Evolutionary conservation across 805 yeast species (phyloP).

Genomic region (Candida schatavii): DNA sequence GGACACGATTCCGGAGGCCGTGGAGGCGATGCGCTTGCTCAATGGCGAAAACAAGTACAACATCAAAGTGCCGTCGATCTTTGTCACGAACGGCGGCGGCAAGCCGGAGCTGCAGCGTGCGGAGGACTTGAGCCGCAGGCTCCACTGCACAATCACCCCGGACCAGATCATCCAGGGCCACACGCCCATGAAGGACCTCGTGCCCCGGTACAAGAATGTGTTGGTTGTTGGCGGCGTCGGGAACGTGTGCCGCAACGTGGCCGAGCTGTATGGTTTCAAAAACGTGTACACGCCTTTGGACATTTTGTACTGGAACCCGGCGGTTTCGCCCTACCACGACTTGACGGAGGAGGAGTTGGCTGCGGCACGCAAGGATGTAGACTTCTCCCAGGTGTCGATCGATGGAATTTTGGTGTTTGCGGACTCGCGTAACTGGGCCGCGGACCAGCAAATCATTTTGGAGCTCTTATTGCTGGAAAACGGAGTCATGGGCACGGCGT

Average conservation of each 20-base stretch:
- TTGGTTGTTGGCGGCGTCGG: slow-evolving; percentile 89
- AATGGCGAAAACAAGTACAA: slow-evolving; percentile 77
- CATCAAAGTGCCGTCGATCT: slow-evolving; percentile 77
- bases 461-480: slow-evolving; percentile 72
- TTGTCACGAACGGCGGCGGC: slow-evolving; percentile 93
- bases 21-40: slow-evolving; percentile 65
- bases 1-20: slow-evolving; percentile 77
- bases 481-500: slow-evolving; percentile 83
- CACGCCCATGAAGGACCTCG: slow-evolving; percentile 87
- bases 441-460: slow-evolving; percentile 84
- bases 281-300: slow-evolving; percentile 82
- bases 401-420: slow-evolving; percentile 89
- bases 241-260: slow-evolving; percentile 78
- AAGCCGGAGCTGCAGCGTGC: slow-evolving; percentile 75
- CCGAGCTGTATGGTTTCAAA: slow-evolving; percentile 78
- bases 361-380: slow-evolving; percentile 51
- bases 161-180: slow-evolving; percentile 91
- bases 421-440: slow-evolving; percentile 91
- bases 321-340: slow-evolving; percentile 80
- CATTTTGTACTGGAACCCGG: slow-evolving; percentile 81
- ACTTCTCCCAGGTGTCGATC: slow-evolving; percentile 63
- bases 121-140: slow-evolving; percentile 60
- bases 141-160: slow-evolving; percentile 58
- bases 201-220: slow-evolving; percentile 64
- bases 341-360: slow-evolving; percentile 67